phyloP scores from a whole-genome alignment of 2,329 filamentous ascomycete species.

The Ophiostoma fasciatum region DNA sequence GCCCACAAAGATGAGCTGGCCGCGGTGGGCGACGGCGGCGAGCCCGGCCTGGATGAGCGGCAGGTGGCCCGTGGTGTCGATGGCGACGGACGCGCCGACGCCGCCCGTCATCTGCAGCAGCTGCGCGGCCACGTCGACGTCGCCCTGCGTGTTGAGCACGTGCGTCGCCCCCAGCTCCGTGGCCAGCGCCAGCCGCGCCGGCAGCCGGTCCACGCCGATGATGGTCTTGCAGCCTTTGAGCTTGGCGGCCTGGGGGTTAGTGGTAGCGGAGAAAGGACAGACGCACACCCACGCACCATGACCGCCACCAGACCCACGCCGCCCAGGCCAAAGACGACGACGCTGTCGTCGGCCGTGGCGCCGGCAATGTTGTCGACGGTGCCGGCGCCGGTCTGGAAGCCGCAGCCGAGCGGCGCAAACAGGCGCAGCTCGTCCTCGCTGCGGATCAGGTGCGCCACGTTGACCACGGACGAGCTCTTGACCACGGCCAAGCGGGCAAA shows the following conservation, averaged over 20 bases:
- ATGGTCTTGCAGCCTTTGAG: constrained; percentile 17
- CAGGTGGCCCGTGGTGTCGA: neutral
- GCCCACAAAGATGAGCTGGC: neutral
- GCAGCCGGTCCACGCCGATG: constrained; percentile 30
- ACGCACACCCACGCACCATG: too few relatives aligned
- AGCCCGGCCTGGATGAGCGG: constrained; percentile 1
- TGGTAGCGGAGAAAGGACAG: too few relatives aligned
- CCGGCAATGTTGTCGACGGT: constrained; percentile 22
- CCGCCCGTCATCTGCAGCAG: neutral
- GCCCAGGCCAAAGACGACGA: constrained; percentile 25
- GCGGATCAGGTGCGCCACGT: neutral
- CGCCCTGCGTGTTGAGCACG: constrained; percentile 4
- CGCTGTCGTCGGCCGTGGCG: constrained; percentile 12
- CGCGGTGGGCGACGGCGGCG: neutral
- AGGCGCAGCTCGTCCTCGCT: constrained; percentile 13
- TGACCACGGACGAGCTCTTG: neutral
- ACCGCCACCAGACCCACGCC: constrained; percentile 25
- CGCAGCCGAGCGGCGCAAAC: constrained; percentile 26
- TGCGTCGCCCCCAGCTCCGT: constrained; percentile 27
- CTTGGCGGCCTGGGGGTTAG: constrained; percentile 18
- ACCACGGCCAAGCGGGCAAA: constrained; percentile 4
- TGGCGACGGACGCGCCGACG: neutral
- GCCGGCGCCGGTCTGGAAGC: constrained; percentile 27
- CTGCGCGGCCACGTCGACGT: neutral
- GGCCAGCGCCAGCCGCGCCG: constrained; percentile 25